Evolutionary conservation across 768 basidiomycete species (phyloP).

Genomic region (Clathrus columnatus): DNA sequence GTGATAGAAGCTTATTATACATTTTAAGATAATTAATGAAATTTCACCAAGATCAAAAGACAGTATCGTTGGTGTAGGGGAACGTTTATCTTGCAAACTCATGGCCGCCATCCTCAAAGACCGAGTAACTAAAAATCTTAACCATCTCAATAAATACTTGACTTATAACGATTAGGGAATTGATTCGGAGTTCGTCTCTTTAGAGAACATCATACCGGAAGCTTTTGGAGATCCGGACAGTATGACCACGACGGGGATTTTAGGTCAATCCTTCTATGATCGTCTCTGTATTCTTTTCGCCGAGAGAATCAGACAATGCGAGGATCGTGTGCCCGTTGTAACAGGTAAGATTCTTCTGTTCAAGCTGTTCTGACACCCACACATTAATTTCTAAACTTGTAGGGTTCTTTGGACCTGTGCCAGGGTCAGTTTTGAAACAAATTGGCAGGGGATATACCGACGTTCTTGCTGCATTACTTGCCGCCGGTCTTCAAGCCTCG

Average conservation of each 20-base stretch:
- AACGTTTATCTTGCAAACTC: constrained; percentile 83
- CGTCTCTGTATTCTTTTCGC: constrained; percentile 61
- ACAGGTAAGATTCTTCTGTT: constrained; percentile 53
- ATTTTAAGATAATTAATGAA: constrained; percentile 83
- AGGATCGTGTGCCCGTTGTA: constrained; percentile 81
- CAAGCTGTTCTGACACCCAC: constrained; percentile 14
- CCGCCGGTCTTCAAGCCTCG: constrained; percentile 79
- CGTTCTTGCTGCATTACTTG: constrained; percentile 86
- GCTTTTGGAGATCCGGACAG: constrained; percentile 42
- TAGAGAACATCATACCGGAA: constrained; percentile 80
- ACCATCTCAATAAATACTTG: background rate
- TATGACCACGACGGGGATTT: constrained; percentile 36
- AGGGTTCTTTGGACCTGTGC: constrained; percentile 95
- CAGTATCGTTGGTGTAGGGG: constrained; percentile 90
- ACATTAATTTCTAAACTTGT: background rate
- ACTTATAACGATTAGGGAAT: constrained; percentile 49
- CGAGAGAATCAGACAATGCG: constrained; percentile 71
- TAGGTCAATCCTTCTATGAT: constrained; percentile 90
- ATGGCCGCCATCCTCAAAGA: constrained; percentile 86
- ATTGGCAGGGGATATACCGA: constrained; percentile 97
- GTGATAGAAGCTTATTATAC: background rate
- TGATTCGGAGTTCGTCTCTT: constrained; percentile 90
- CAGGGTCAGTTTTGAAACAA: constrained; percentile 86
- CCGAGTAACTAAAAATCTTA: constrained; percentile 40
- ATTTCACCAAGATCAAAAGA: constrained; percentile 91